phyloP scores from a whole-genome alignment of 306 rosid species.

The Quercus suber region DNA sequence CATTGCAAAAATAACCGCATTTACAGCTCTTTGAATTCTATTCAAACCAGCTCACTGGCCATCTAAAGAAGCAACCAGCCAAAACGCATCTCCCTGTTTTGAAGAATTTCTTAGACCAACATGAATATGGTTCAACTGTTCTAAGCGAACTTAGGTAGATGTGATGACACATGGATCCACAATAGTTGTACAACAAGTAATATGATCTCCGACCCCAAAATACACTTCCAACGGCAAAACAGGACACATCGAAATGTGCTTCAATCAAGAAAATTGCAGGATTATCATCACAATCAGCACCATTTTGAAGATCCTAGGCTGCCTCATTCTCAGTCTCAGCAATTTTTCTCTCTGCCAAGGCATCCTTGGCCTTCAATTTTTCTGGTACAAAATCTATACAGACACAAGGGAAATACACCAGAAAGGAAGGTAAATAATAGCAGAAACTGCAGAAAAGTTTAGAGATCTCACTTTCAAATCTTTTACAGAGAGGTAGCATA shows the following conservation, averaged over 20 bases:
- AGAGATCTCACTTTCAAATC: constrained; percentile 9
- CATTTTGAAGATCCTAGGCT: constrained; percentile 26
- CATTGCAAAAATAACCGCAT: background rate
- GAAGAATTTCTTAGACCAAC: background rate
- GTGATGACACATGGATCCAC: background rate
- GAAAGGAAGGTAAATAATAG: background rate
- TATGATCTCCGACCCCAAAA: constrained; percentile 7
- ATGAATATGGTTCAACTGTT: background rate
- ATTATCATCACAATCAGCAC: constrained; percentile 19
- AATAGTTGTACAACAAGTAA: background rate
- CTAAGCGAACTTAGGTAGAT: background rate
- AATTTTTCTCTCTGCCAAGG: constrained; percentile 58
- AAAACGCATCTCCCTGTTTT: background rate
- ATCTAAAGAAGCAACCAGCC: background rate
- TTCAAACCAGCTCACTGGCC: background rate
- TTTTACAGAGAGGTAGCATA: constrained; percentile 4
- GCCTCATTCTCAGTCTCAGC: constrained; percentile 29
- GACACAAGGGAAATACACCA: constrained; percentile 14
- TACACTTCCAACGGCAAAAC: constrained; percentile 10
- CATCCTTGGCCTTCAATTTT: constrained; percentile 72
- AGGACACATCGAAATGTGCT: background rate
- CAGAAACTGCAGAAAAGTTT: constrained; percentile 12
- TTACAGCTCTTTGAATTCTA: background rate
- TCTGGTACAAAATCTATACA: constrained; percentile 78
- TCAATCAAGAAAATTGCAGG: constrained; percentile 5